Percentiles rank a stretch among this genome's conserved stretches.
Conservation (phyloP, 2,329 filamentous ascomycete species). For the Fusarium guadeloupense region DNA sequence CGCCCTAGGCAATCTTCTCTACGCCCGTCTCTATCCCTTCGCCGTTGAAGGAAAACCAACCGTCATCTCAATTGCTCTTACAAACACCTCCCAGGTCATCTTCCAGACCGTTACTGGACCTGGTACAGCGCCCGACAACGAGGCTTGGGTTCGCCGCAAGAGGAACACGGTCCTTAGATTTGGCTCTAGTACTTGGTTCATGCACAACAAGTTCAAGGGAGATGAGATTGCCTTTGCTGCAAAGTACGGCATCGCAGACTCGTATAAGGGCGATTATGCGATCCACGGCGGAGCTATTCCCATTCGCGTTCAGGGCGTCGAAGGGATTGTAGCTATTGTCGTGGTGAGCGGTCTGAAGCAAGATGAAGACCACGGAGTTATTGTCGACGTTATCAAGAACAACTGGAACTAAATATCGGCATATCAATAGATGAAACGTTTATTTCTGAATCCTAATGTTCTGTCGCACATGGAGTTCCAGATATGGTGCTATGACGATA, state of each 20-base stretch:
- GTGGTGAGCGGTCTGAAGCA: conserved; percentile 81
- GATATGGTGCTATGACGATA: not conserved
- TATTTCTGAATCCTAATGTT: too few species aligned
- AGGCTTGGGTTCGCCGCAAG: conserved; percentile 76
- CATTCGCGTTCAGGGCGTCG: conserved; percentile 75
- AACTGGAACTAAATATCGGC: conserved; percentile 49
- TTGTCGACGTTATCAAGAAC: conserved; percentile 73
- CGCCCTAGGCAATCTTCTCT: conserved; percentile 70
- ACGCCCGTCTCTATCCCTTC: conserved; percentile 67
- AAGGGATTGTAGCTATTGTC: conserved; percentile 78
- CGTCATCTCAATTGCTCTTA: conserved; percentile 72
- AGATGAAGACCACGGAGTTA: conserved; percentile 79
- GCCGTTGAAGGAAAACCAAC: conserved; percentile 53
- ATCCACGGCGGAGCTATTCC: conserved; percentile 83
- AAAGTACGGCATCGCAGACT: conserved; percentile 70
- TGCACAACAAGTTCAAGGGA: conserved; percentile 72
- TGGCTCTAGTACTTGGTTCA: conserved; percentile 74
- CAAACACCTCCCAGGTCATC: conserved; percentile 66
- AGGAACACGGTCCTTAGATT: conserved; percentile 76
- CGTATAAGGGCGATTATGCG: conserved; percentile 70
- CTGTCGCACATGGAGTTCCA: too few species aligned
- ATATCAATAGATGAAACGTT: too few species aligned
- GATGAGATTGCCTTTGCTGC: conserved; percentile 72
- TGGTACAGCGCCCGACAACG: conserved; percentile 76
- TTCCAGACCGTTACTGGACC: conserved; percentile 75